Evolutionary conservation across 2,329 filamentous ascomycete genomes (phyloP).

Genomic region (Alternaria sp.): DNA sequence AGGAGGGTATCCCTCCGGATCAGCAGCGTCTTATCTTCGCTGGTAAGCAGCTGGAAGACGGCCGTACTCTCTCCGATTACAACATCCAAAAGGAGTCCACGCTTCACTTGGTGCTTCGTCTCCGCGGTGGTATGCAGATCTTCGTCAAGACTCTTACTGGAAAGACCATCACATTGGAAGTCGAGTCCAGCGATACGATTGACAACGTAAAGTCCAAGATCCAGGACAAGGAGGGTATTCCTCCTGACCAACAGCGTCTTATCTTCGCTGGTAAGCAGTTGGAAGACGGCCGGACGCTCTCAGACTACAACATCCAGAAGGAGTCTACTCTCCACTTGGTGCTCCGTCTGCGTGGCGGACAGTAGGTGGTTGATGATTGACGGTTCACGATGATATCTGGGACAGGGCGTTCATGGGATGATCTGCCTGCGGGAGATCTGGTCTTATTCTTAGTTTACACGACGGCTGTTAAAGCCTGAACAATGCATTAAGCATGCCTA

Average conservation of each 20-base stretch:
- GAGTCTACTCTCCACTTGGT: constrained; percentile 71
- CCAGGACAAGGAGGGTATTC: constrained; percentile 78
- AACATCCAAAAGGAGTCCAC: constrained; percentile 95
- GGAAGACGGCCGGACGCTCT: constrained; percentile 88
- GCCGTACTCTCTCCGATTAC: constrained; percentile 88
- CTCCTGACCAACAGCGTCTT: constrained; percentile 90
- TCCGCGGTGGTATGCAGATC: constrained; percentile 77
- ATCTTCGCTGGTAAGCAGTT: constrained; percentile 95
- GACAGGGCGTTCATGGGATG: constrained; percentile 42
- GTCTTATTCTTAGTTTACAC: constrained; percentile 39
- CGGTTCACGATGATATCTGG: constrained; percentile 24
- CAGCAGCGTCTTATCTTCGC: constrained; percentile 97
- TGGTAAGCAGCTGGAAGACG: constrained; percentile 95
- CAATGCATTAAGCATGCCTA: constrained; percentile 41
- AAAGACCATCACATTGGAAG: constrained; percentile 93
- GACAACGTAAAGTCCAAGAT: constrained; percentile 97
- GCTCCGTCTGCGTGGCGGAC: constrained; percentile 64
- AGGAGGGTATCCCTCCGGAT: constrained; percentile 95
- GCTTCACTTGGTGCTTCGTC: constrained; percentile 83
- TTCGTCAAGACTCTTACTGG: constrained; percentile 69
- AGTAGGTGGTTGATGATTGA: constrained; percentile 47
- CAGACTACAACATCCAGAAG: constrained; percentile 95
- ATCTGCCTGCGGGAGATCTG: constrained; percentile 25
- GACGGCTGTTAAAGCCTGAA: constrained; percentile 28
- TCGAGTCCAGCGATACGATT: constrained; percentile 88